Evolutionary conservation across 306 rosid species (phyloP), one percentile per base, ranked within the genome.

Genomic region (Hippophae rhamnoides): DNA sequence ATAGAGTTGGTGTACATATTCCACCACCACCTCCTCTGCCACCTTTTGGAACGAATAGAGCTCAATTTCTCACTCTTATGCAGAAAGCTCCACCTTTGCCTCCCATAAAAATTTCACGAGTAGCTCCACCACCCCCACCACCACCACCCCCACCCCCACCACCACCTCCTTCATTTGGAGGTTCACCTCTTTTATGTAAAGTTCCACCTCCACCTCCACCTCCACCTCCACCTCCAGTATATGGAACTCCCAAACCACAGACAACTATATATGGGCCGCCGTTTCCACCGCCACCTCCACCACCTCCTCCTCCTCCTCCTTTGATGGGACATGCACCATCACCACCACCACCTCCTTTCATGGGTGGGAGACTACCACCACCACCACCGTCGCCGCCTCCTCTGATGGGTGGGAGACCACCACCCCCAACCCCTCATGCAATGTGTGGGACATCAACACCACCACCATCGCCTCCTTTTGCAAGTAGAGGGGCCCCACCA

Each of bases 311-410:
- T 31, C 61, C 76, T 1, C 5, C 50, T 0, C 38, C 38, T 31
- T 31, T 31, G 38, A 4, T 4, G 3, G 5, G 38, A 10, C 67
- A 10, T 2, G 56, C 76, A 1, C 2, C 43, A 12, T 41, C 62
- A 6, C 70, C 73, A 8, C 61, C 74, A 18, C 61, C 76, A 3
- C 5, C 72, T 0, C 38, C 38, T 31, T 31, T 31, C 4, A 4
- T 4, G 3, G 5, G 38, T 8, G 64, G 9, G 0, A 52, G 71
- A 1, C 2, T 40, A 12, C 41, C 62, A 6, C 70, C 73, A 18
- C 75, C 72, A 1, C 75, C 82, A 3, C 76, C 80, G 0, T 76
- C 80, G n/a, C n/a, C n/a, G 0, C 82, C 80, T 1, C 87, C 92
- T 5, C 76, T 71, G 48, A 43, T 44, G 31, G 44, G 26, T 62